Conservation (phyloP, 768 basidiomycete genomes). For the Trametopsis cervina region DNA sequence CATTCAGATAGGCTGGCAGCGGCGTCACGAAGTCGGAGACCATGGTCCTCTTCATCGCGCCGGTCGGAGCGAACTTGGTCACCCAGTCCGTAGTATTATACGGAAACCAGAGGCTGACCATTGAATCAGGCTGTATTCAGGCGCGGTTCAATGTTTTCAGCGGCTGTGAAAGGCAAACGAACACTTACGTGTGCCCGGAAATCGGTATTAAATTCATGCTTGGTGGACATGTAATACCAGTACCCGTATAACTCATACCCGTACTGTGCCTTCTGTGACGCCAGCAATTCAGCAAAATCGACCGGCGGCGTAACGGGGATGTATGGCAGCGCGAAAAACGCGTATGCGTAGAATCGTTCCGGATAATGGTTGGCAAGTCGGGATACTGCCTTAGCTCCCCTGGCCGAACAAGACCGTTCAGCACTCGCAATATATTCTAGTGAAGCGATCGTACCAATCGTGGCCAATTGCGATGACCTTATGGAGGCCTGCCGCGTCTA, state of each 20-base stretch:
- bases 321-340: slow-evolving; percentile 34
- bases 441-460: too few species aligned
- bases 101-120: slow-evolving; percentile 29
- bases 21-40: slow-evolving; percentile 21
- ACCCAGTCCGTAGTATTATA: slow-evolving; percentile 29
- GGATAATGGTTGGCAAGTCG: slow-evolving; percentile 31
- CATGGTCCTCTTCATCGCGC: slow-evolving; percentile 27
- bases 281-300: slow-evolving; percentile 15
- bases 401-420: background rate
- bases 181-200: slow-evolving; percentile 30
- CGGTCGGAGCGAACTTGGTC: slow-evolving; percentile 28
- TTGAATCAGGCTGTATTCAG: slow-evolving; percentile 13
- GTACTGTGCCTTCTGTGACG: slow-evolving; percentile 8
- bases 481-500: slow-evolving; percentile 21
- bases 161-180: background rate
- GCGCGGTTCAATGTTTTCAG: background rate
- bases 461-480: slow-evolving; percentile 28
- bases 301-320: slow-evolving; percentile 16
- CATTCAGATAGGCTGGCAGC: slow-evolving; percentile 25
- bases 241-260: slow-evolving; percentile 5
- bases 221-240: slow-evolving; percentile 4
- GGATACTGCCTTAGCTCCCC: background rate
- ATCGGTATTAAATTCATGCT: slow-evolving; percentile 5
- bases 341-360: slow-evolving; percentile 34
- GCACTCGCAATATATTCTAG: background rate